Evolutionary conservation across 179 eudicot species (phyloP), one percentile per base, ranked within the genome.

Genomic region (Beta corolliflora): DNA sequence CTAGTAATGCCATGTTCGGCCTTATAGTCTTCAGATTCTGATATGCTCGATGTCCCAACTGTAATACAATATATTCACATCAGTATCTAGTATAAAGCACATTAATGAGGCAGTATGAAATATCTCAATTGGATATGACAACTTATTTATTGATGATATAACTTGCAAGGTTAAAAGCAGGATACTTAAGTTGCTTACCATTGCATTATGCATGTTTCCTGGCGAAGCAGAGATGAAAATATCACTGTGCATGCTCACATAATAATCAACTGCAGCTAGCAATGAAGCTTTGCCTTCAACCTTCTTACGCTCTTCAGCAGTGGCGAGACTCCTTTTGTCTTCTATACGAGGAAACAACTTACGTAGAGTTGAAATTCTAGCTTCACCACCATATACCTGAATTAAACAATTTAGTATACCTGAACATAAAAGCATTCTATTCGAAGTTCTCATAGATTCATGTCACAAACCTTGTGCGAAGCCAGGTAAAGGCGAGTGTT

Each of bases 181-280:
- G 63, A 76, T 5, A 45, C 15, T 77, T 19, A 61, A 61, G 81
- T 71, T 31, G 52, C 88, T 81, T 91, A 95, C 99, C 95, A 96
- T 86, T 31, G 99, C 99, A 83, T 96, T 96, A 88, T 96, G 99
- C 99, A 96, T 96, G 83, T 96, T 96, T 73, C 99, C 99, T n/a
- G 99, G 99, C 36, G 99, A 95, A 79, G 99, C 99, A 60, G 99
- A 95, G 72, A 95, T 88, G 89, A 96, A 96, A 78, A 96, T 89
- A 73, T 96, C 97, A 41, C 97, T 91, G 71, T 91, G 90, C 96
- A 94, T 91, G 86, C 98, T 92, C 73, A 96, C 97, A 76, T 91
- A 91, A 79, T 96, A 96, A 84, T 96, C 99, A 74, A 96, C 92
- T 4, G 99, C 99, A 77, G 99, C 99, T 81, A 89, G 86, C 59